A percentile compares a stretch with the other conserved stretches of the same genome.
phyloP scores from a whole-genome alignment of 2,329 filamentous ascomycete genomes.

The Erysiphe pulchra region DNA sequence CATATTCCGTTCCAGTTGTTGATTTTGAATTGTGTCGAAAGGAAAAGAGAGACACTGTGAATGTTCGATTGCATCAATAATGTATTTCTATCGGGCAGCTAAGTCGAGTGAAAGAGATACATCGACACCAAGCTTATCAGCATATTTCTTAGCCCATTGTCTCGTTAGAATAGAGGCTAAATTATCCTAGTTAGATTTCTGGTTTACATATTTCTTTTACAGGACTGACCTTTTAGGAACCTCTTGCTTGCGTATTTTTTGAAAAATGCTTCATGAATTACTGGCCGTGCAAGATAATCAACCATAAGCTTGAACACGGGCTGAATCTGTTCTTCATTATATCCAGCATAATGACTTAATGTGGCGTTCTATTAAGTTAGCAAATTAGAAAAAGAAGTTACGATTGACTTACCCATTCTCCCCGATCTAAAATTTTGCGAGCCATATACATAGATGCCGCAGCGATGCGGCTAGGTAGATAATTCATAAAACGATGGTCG shows the following conservation, averaged over 20 bases:
- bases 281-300: slow-evolving; percentile 76
- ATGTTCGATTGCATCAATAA: slow-evolving; percentile 1
- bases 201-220: neutral
- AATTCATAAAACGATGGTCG: slow-evolving; percentile 80
- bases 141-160: slow-evolving; percentile 76
- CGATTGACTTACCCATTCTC: slow-evolving; percentile 52
- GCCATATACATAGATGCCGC: slow-evolving; percentile 89
- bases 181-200: slow-evolving; percentile 8
- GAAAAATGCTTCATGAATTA: slow-evolving; percentile 92
- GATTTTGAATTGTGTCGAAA: neutral
- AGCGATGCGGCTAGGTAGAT: slow-evolving; percentile 69
- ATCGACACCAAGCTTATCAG: slow-evolving; percentile 26
- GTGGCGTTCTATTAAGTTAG: slow-evolving; percentile 41
- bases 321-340: slow-evolving; percentile 76
- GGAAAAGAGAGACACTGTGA: neutral
- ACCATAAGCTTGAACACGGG: slow-evolving; percentile 88
- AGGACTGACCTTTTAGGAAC: slow-evolving; percentile 70
- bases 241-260: slow-evolving; percentile 99
- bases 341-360: slow-evolving; percentile 74
- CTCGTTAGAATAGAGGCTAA: slow-evolving; percentile 74
- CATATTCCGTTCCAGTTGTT: neutral
- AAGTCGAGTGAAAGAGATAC: slow-evolving; percentile 11
- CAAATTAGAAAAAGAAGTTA: slow-evolving; percentile 3
- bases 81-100: slow-evolving; percentile 7
- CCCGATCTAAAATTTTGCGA: slow-evolving; percentile 69